Base-by-base conservation (phyloP, 345 rosid species). In the Rhodomyrtus tomentosa region DNA sequence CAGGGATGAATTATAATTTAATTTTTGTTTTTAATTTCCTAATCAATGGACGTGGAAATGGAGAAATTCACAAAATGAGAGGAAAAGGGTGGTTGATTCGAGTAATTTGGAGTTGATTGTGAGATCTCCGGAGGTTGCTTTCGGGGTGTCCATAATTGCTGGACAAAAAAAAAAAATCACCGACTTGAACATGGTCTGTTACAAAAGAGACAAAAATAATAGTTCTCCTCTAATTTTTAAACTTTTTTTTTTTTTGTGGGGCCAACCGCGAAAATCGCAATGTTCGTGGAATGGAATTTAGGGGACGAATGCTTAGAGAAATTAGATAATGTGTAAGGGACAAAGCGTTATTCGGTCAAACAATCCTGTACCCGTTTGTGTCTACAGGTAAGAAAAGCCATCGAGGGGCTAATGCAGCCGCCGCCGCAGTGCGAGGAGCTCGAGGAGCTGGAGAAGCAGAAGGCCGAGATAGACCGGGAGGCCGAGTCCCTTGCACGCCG, bases 321-420 rank as follows among this genome's bases (percentile, higher is more conserved):
- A 10, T 58, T 13, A 58, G 36, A 6, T 27, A 53, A 20, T 79
- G 52, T 21, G 15, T 50, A 32, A n/a, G n/a, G 42, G 40, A 21
- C 55, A 50, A 81, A 81, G 74, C 74, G 9, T 29, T 15, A 42
- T 62, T 62, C 24, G 76, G 42, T 50, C 36, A 36, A 36, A 50
- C 82, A n/a, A n/a, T 53, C 56, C 90, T 90, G 91, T 83, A 90
- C 93, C 89, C 87, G 88, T 21, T 68, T 56, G 7, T 49, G 85
- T 81, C 89, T 84, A 84, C 95, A 97, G 99, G 93, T 96, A 42
- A 88, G 91, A 4, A 93, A 93, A 91, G 95, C 92, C 2, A 87
- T 98, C 0, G 96, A 90, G 52, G 94, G 95, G 2, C 86, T 96
- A 82, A 90, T 98, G 85, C 98, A 95, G n/a, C 86, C 88, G 25